Conservation (phyloP, 2,329 filamentous ascomycete genomes). For the Claviceps sp. region DNA sequence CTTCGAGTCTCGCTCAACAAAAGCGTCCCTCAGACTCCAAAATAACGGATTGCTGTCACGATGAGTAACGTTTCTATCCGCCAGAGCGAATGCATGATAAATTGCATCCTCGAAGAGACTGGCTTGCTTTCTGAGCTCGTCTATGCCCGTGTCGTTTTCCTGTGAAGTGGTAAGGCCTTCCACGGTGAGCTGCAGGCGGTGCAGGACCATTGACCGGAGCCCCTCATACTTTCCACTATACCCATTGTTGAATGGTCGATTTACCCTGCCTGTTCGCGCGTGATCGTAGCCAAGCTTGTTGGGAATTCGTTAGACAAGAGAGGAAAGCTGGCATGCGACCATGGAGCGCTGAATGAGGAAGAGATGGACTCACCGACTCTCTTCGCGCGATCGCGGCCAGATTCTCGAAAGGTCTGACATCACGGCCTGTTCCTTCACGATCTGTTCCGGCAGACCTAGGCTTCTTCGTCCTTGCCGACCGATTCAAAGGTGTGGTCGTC, state of each 20-base stretch:
- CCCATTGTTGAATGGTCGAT: constrained; percentile 13
- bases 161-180: constrained; percentile 12
- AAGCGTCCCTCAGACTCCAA: constrained; percentile 45
- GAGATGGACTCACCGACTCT: constrained; percentile 13
- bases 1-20: constrained; percentile 35
- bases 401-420: constrained; percentile 4
- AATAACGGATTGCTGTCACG: constrained; percentile 39
- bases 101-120: constrained; percentile 32
- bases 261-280: constrained; percentile 20
- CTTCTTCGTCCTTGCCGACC: background rate
- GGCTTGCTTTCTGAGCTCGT: constrained; percentile 31
- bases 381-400: constrained; percentile 8
- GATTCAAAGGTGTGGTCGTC: constrained; percentile 10
- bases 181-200: constrained; percentile 24
- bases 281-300: constrained; percentile 19
- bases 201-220: constrained; percentile 21
- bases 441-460: background rate
- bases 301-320: background rate
- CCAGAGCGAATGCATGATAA: constrained; percentile 30
- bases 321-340: too few relatives aligned
- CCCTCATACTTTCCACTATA: constrained; percentile 17
- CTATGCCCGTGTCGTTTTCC: constrained; percentile 17
- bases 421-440: background rate
- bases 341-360: too few relatives aligned
- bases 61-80: constrained; percentile 23